phyloP scores from a whole-genome alignment of 495 filamentous ascomycete species.

The Aspergillus panamensis region DNA sequence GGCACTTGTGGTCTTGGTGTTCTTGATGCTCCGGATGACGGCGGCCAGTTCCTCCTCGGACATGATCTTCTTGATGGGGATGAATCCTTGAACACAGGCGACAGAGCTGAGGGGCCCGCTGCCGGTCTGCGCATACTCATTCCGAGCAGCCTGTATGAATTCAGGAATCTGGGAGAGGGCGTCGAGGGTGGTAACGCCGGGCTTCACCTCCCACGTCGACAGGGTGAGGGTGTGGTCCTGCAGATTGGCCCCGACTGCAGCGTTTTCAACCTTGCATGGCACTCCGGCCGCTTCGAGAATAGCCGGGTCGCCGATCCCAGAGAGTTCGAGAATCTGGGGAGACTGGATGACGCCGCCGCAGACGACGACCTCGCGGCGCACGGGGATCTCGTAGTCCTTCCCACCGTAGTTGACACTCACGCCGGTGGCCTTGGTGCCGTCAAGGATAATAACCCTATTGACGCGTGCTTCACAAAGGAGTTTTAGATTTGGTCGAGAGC shows the following conservation, averaged over 20 bases:
- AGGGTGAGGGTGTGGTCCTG: constrained; percentile 40
- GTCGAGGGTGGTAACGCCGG: constrained; percentile 36
- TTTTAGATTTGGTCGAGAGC: constrained; percentile 25
- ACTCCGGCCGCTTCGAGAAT: constrained; percentile 34
- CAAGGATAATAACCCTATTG: constrained; percentile 25
- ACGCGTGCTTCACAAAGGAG: constrained; percentile 32
- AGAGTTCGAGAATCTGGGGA: constrained; percentile 56
- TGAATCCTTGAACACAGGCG: constrained; percentile 25
- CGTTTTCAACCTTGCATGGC: constrained; percentile 33
- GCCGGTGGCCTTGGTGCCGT: constrained; percentile 28
- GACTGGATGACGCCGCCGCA: constrained; percentile 50
- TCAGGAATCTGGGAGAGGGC: constrained; percentile 27
- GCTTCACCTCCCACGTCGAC: constrained; percentile 26
- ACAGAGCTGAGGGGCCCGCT: constrained; percentile 19
- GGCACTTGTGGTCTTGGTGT: constrained; percentile 15
- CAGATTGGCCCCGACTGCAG: constrained; percentile 44
- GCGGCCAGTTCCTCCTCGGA: constrained; percentile 23
- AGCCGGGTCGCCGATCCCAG: constrained; percentile 47
- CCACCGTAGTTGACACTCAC: constrained; percentile 35
- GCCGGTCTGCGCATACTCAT: constrained; percentile 20
- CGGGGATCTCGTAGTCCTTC: constrained; percentile 39
- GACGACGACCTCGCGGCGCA: constrained; percentile 52
- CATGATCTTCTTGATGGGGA: constrained; percentile 23
- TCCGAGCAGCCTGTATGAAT: constrained; percentile 20
- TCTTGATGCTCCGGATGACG: constrained; percentile 22